A percentile compares a stretch with the other conserved stretches of the same genome.
Conservation (phyloP, 495 filamentous ascomycete species). For the Penicillium robsamsonii region DNA sequence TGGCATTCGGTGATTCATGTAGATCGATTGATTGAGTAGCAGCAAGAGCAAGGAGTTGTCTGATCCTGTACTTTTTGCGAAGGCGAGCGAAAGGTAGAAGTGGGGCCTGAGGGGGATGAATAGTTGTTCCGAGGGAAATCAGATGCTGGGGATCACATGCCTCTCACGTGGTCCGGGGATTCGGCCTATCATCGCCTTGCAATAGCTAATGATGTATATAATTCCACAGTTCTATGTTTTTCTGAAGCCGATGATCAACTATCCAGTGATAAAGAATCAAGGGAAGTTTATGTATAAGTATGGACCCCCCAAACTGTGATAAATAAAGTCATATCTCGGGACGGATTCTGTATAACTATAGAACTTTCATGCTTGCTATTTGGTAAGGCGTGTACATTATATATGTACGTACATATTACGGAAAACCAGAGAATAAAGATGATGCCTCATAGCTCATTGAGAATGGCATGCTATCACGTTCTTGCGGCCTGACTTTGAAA, state of each 20-base stretch:
- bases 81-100: slow-evolving; percentile 6
- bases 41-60: slow-evolving; percentile 4
- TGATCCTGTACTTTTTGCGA: slow-evolving; percentile 10
- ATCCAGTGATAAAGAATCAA: background rate
- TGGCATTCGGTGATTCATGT: slow-evolving; percentile 30
- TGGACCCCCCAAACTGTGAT: too few species aligned
- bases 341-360: background rate
- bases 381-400: too few species aligned
- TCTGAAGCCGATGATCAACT: background rate
- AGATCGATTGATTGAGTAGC: slow-evolving; percentile 10
- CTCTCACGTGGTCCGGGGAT: slow-evolving; percentile 1
- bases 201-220: slow-evolving; percentile 5
- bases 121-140: slow-evolving; percentile 1
- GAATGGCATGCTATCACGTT: background rate
- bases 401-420: too few species aligned
- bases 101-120: background rate
- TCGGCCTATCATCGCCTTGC: slow-evolving; percentile 7
- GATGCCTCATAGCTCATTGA: background rate
- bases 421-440: background rate
- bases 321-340: background rate
- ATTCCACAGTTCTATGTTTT: background rate
- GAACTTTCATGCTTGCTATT: background rate
- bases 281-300: background rate
- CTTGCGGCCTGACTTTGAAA: background rate
- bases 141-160: background rate